Percentiles rank a stretch among this genome's conserved stretches.
Conservation (phyloP, 1,284 basidiomycete species). For the Trichosporon sp. region DNA sequence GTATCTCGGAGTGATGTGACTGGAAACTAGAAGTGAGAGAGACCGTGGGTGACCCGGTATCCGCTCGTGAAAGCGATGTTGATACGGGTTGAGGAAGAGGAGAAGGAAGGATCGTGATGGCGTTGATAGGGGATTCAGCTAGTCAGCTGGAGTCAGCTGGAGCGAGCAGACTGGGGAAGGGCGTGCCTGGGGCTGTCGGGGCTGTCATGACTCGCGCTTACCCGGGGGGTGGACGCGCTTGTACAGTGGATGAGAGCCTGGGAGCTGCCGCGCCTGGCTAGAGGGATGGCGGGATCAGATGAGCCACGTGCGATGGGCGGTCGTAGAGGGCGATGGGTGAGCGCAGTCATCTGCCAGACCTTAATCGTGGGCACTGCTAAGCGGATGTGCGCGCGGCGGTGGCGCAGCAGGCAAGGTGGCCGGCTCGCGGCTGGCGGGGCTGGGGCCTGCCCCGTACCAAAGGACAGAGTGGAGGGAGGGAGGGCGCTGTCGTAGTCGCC, state of each 20-base stretch:
- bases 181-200: not conserved
- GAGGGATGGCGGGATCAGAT: not conserved
- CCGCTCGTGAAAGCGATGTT: not conserved
- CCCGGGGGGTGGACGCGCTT: not conserved
- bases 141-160: not conserved
- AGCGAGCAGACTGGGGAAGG: not conserved
- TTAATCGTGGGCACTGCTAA: not conserved
- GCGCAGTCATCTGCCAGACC: not conserved
- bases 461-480: not conserved
- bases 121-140: not conserved
- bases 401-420: not conserved
- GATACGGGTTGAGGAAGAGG: conserved; percentile 1
- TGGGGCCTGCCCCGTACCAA: not conserved
- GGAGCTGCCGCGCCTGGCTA: not conserved
- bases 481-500: not conserved
- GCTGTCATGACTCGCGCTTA: not conserved
- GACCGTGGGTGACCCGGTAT: not conserved
- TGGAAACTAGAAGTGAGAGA: not conserved
- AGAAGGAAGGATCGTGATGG: not conserved
- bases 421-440: not conserved
- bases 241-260: not conserved
- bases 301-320: not conserved
- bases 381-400: not conserved
- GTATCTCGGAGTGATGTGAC: not conserved
- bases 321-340: not conserved